phyloP scores from a whole-genome alignment of 1,284 basidiomycete genomes.

The Schizophyllum commune region DNA sequence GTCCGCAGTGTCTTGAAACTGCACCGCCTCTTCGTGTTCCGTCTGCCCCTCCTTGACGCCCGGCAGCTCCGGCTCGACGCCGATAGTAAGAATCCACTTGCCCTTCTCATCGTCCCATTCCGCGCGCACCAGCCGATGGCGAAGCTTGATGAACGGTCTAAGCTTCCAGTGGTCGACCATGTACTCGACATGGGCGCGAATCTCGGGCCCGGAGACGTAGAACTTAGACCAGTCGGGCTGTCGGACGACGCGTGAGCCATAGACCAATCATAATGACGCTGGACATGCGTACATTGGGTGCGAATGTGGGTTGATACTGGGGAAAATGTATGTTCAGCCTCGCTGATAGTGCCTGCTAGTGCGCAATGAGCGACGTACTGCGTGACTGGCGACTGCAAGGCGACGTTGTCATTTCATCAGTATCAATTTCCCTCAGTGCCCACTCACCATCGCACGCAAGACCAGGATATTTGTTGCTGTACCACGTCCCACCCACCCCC shows the following conservation, averaged over 20 bases:
- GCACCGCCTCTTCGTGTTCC: conserved; percentile 23
- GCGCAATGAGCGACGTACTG: background rate
- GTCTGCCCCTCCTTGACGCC: too few relatives aligned
- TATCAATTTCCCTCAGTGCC: conserved; percentile 2
- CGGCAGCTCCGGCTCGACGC: conserved; percentile 17
- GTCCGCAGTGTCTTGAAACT: conserved; percentile 44
- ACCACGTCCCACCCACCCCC: conserved; percentile 56
- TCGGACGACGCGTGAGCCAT: background rate
- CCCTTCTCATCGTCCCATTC: conserved; percentile 40
- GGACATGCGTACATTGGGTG: conserved; percentile 32
- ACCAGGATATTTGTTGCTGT: conserved; percentile 29
- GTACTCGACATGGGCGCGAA: conserved; percentile 40
- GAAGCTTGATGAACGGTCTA: conserved; percentile 42
- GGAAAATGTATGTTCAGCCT: too few relatives aligned
- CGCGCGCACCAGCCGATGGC: conserved; percentile 44
- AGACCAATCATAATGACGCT: background rate
- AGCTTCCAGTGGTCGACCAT: conserved; percentile 53
- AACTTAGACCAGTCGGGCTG: conserved; percentile 54
- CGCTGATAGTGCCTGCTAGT: too few relatives aligned
- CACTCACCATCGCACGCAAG: conserved; percentile 7
- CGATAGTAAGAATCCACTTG: conserved; percentile 48
- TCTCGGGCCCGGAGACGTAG: conserved; percentile 51
- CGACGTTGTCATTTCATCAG: background rate
- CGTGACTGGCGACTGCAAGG: background rate
- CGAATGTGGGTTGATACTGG: conserved; percentile 55